phyloP scores from a whole-genome alignment of 2,329 filamentous ascomycete species.

The Albifimbria verrucaria region DNA sequence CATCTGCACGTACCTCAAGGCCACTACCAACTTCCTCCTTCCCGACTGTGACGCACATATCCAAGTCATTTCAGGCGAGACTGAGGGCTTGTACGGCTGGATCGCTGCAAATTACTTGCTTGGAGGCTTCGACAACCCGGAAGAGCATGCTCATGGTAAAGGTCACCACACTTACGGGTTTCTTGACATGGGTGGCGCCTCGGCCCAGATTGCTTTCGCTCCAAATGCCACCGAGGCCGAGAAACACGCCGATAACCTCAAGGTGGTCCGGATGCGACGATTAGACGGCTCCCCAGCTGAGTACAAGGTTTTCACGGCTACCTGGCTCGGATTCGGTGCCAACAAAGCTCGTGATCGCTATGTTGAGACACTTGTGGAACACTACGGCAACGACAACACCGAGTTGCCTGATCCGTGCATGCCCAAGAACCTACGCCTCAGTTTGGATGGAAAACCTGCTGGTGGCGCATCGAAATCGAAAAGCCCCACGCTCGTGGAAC shows the following conservation, averaged over 20 bases:
- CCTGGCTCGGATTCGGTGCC: slow-evolving; percentile 96
- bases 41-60: slow-evolving; percentile 89
- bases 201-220: slow-evolving; percentile 95
- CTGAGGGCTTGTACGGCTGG: slow-evolving; percentile 95
- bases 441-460: slow-evolving; percentile 62
- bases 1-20: slow-evolving; percentile 78
- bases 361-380: slow-evolving; percentile 69
- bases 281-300: slow-evolving; percentile 75
- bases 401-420: slow-evolving; percentile 91
- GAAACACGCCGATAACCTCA: slow-evolving; percentile 87
- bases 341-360: slow-evolving; percentile 87
- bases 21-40: slow-evolving; percentile 75
- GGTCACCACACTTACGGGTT: slow-evolving; percentile 95
- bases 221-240: slow-evolving; percentile 87
- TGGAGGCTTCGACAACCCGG: slow-evolving; percentile 79
- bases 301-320: slow-evolving; percentile 89
- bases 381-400: slow-evolving; percentile 53
- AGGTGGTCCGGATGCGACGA: slow-evolving; percentile 78
- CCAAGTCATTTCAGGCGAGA: slow-evolving; percentile 92
- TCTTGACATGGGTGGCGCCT: slow-evolving; percentile 96
- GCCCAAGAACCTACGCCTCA: slow-evolving; percentile 71
- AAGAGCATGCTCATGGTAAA: slow-evolving; percentile 76
- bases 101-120: slow-evolving; percentile 94
- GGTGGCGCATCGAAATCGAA: slow-evolving; percentile 29
- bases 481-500: slow-evolving; percentile 66